Percentiles rank a stretch among this genome's conserved stretches.
phyloP scores from a whole-genome alignment of 2,329 filamentous ascomycete genomes.

The Fusarium anthophilum region DNA sequence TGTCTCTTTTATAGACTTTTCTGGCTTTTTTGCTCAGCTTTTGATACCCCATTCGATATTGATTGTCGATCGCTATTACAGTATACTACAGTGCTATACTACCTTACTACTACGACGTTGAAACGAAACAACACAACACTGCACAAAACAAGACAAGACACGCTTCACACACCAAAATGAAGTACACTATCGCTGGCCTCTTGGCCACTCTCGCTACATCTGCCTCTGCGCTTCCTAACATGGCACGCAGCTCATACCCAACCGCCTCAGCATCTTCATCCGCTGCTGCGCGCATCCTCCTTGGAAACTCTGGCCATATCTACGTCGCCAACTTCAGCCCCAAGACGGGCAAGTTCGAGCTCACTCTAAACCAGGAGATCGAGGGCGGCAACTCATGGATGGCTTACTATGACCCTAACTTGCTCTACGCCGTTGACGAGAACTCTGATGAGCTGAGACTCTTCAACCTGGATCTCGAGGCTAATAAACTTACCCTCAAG shows the following conservation, averaged over 20 bases:
- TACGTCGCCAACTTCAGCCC: slow-evolving; percentile 51
- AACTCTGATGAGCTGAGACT: slow-evolving; percentile 51
- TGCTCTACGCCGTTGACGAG: slow-evolving; percentile 60
- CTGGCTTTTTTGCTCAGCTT: neutral
- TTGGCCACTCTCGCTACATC: slow-evolving; percentile 31
- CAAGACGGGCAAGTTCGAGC: slow-evolving; percentile 51
- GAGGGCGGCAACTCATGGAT: slow-evolving; percentile 58
- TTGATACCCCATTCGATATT: slow-evolving; percentile 24
- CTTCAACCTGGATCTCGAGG: slow-evolving; percentile 50
- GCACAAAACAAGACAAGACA: neutral
- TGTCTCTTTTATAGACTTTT: neutral
- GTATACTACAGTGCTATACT: neutral
- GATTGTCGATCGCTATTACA: slow-evolving; percentile 11
- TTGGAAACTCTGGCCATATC: slow-evolving; percentile 54
- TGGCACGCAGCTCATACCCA: slow-evolving; percentile 17
- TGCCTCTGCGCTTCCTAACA: slow-evolving; percentile 30
- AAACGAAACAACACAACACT: slow-evolving; percentile 6
- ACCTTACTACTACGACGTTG: neutral
- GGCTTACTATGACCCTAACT: slow-evolving; percentile 50
- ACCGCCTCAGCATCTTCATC: slow-evolving; percentile 6
- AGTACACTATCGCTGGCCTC: slow-evolving; percentile 34
- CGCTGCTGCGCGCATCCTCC: slow-evolving; percentile 47
- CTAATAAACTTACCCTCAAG: slow-evolving; percentile 44
- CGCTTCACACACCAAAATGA: slow-evolving; percentile 24
- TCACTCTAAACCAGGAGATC: slow-evolving; percentile 47